These are phyloP conservation scores for Pyrenula massariospora DNA, from an alignment of 495 filamentous ascomycete genomes.

Conservation along the genomic window DNA sequence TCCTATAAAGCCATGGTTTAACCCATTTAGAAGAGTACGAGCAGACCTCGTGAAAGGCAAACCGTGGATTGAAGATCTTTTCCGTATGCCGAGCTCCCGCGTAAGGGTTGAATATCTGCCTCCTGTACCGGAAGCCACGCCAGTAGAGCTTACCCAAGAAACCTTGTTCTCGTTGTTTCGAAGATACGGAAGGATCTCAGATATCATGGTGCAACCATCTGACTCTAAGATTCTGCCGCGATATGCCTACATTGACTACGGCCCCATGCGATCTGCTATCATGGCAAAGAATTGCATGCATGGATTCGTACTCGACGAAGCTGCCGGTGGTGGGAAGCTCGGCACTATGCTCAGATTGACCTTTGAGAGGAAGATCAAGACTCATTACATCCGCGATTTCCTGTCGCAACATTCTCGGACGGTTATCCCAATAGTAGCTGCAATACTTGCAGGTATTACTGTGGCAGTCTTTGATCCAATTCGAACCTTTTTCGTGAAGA, in stretches of 20 bases:
- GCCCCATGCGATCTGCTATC: conserved; percentile 55
- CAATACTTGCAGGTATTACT: conserved; percentile 69
- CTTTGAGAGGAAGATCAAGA: conserved; percentile 66
- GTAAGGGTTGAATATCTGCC: conserved; percentile 78
- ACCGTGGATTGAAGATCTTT: conserved; percentile 94
- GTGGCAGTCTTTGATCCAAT: conserved; percentile 90
- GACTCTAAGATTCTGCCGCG: conserved; percentile 75
- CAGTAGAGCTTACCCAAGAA: conserved; percentile 75
- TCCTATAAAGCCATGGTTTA: conserved; percentile 82
- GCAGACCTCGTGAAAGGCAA: conserved; percentile 61
- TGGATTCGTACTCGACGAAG: conserved; percentile 57
- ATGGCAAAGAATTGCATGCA: conserved; percentile 92
- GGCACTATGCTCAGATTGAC: conserved; percentile 66
- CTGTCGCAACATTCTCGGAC: conserved; percentile 78
- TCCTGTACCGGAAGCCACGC: conserved; percentile 45
- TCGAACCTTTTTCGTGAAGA: conserved; percentile 81
- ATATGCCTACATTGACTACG: conserved; percentile 70
- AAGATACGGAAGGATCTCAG: conserved; percentile 73
- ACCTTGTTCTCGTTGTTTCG: conserved; percentile 79
- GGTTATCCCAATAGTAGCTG: conserved; percentile 71
- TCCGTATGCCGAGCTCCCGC: conserved; percentile 62
- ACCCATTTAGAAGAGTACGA: conserved; percentile 60
- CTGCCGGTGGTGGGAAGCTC: conserved; percentile 55
- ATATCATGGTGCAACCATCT: conserved; percentile 66
- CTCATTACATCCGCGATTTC: conserved; percentile 78